These are phyloP conservation scores for Geotrichum europaeum DNA, from an alignment of 1,139 yeast species.

Conservation along the genomic window DNA sequence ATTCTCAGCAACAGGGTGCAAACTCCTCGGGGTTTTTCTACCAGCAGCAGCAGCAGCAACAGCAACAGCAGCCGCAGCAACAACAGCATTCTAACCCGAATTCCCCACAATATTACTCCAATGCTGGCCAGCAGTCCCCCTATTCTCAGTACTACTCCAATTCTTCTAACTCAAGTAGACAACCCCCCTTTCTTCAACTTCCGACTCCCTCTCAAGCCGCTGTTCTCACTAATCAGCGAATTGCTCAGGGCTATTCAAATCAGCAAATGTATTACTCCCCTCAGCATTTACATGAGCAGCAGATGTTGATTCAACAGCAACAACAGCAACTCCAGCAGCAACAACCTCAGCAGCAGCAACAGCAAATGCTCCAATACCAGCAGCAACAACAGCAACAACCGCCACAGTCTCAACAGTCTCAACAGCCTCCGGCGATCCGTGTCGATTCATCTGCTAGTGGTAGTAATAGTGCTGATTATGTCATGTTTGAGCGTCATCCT, in stretches of 20 bases:
- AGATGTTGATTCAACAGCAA: constrained; percentile 20
- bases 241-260: constrained; percentile 19
- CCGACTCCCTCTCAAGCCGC: constrained; percentile 29
- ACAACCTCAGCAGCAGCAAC: constrained; percentile 19
- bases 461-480: constrained; percentile 38
- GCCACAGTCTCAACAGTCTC: constrained; percentile 16
- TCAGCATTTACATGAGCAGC: constrained; percentile 21
- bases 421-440: constrained; percentile 15
- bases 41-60: constrained; percentile 21
- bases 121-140: constrained; percentile 14
- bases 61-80: constrained; percentile 17
- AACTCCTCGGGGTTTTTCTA: constrained; percentile 26
- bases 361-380: constrained; percentile 20
- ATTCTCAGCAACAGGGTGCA: constrained; percentile 17
- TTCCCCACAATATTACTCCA: constrained; percentile 1
- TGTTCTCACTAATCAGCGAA: constrained; percentile 23
- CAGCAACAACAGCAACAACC: constrained; percentile 21
- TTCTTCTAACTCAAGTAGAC: not conserved
- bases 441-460: constrained; percentile 15
- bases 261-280: constrained; percentile 19
- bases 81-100: constrained; percentile 14
- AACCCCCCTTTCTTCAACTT: constrained; percentile 26
- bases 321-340: constrained; percentile 14
- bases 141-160: not conserved
- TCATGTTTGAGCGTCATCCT: constrained; percentile 81